These are phyloP conservation scores for Ustilago nuda DNA, from an alignment of 1,284 basidiomycete species.

Conservation along the genomic window DNA sequence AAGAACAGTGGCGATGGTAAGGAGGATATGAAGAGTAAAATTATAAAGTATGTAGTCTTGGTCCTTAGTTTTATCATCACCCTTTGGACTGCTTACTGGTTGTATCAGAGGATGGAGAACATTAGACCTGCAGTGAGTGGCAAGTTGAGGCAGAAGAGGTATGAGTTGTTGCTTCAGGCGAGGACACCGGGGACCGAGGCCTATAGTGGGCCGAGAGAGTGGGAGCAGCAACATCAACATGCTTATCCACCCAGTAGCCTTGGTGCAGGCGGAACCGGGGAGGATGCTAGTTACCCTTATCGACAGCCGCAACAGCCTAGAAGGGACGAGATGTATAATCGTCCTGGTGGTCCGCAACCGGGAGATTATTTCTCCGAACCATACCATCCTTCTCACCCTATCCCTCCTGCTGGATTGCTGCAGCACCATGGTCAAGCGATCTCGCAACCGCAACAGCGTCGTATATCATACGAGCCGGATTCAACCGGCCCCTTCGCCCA, in stretches of 20 bases:
- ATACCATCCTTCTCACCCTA: not conserved
- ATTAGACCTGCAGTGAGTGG: slow-evolving; percentile 76
- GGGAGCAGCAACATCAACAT: slow-evolving; percentile 4
- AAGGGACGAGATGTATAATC: not conserved
- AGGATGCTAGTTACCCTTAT: slow-evolving; percentile 15
- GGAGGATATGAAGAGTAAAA: slow-evolving; percentile 61
- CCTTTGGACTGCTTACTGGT: slow-evolving; percentile 83
- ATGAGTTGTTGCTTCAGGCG: slow-evolving; percentile 55
- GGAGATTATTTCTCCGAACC: no score
- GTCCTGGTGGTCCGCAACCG: no score
- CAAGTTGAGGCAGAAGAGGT: slow-evolving; percentile 78
- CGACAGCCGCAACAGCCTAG: not conserved
- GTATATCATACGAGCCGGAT: no score
- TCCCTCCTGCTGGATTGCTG: no score
- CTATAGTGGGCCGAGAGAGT: slow-evolving; percentile 1
- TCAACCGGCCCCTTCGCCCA: not conserved
- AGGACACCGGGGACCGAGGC: slow-evolving; percentile 35
- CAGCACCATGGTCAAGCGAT: no score
- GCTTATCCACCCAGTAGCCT: slow-evolving; percentile 15
- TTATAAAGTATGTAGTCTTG: slow-evolving; percentile 67
- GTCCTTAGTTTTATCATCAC: slow-evolving; percentile 75
- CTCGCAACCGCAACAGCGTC: not conserved
- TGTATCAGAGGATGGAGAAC: slow-evolving; percentile 80
- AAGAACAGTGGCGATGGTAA: slow-evolving; percentile 47
- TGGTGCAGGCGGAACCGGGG: not conserved